Percentiles rank a stretch among this genome's conserved stretches.
Evolutionary conservation across 2,329 filamentous ascomycete genomes (phyloP).

Genomic region (Penicillium digitatum): DNA sequence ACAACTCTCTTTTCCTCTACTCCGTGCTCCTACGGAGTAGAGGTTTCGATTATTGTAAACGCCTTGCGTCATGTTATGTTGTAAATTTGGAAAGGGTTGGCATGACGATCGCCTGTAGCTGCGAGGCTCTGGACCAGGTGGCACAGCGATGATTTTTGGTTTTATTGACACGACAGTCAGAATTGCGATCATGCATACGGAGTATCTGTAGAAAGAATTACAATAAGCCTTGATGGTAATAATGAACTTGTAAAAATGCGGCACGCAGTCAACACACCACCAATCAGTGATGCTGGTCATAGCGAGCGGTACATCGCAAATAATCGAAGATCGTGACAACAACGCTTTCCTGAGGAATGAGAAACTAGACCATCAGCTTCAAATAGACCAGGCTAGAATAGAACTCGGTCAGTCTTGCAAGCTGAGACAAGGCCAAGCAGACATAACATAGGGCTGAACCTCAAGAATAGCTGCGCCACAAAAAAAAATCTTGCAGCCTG

Average conservation of each 20-base stretch:
- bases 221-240: neutral
- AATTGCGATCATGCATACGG: neutral
- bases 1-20: neutral
- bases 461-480: neutral
- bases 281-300: neutral
- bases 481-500: neutral
- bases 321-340: neutral
- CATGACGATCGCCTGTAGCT: neutral
- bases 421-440: neutral
- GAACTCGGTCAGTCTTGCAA: neutral
- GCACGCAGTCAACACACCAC: neutral
- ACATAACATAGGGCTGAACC: slow-evolving; percentile 3
- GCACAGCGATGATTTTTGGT: neutral
- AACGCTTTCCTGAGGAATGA: neutral
- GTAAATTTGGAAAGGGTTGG: neutral
- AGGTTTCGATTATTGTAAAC: neutral
- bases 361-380: neutral
- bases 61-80: neutral
- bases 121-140: neutral
- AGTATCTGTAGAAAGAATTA: too few species aligned
- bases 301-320: neutral
- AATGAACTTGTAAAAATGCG: neutral
- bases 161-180: neutral
- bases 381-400: neutral
- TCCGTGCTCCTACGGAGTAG: too few species aligned